Percentiles rank a stretch among this genome's conserved stretches.
These are phyloP conservation scores for Colletotrichum siamense DNA, from an alignment of 2,329 filamentous ascomycete species.

Conservation along the genomic window DNA sequence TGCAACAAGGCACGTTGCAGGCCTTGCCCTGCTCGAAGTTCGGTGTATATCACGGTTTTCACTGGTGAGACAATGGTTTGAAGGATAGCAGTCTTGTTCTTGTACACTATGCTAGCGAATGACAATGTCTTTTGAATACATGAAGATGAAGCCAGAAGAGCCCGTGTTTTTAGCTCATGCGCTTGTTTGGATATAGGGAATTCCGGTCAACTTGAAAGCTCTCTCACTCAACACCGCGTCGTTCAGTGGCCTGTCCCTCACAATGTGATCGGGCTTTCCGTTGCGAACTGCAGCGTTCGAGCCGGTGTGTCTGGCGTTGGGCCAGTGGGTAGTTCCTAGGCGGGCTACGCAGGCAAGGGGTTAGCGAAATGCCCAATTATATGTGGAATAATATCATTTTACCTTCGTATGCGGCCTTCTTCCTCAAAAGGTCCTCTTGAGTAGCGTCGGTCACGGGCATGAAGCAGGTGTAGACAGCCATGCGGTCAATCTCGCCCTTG, in stretches of 20 bases:
- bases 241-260: conserved; percentile 41
- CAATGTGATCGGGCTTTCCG: conserved; percentile 34
- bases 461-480: conserved; percentile 44
- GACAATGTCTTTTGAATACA: background rate
- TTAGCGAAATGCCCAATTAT: fast-evolving
- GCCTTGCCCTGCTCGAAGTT: background rate
- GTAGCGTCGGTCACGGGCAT: conserved; percentile 43
- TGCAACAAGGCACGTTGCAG: background rate
- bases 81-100: background rate
- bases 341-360: conserved; percentile 12
- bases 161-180: background rate
- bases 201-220: conserved; percentile 51
- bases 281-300: conserved; percentile 24
- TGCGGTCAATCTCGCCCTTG: conserved; percentile 30
- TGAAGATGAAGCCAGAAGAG: background rate
- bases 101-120: background rate
- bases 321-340: conserved; percentile 49
- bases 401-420: conserved; percentile 45
- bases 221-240: conserved; percentile 44
- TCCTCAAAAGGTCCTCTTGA: conserved; percentile 45
- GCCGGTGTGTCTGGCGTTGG: conserved; percentile 41
- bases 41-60: background rate
- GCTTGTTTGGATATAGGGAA: conserved; percentile 42
- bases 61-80: background rate
- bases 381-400: background rate